These are phyloP conservation scores for Kregervanrija pseudodelftensis DNA, from an alignment of 805 yeast species.

Conservation along the genomic window DNA sequence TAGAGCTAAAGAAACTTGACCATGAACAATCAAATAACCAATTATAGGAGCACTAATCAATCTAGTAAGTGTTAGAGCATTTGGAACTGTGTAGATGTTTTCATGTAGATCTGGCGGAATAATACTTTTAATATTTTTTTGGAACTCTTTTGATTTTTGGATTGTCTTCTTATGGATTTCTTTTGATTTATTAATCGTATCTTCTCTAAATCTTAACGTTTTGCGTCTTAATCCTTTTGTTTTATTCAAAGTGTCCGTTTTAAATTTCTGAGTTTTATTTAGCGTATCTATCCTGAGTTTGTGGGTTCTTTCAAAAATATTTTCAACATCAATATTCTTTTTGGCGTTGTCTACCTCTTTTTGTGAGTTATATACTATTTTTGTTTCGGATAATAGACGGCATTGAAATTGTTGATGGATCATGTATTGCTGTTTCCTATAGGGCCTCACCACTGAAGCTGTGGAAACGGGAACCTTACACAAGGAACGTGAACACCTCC, in stretches of 20 bases:
- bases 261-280: constrained; percentile 7
- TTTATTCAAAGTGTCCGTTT: constrained; percentile 1
- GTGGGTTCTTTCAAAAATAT: too few relatives aligned
- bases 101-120: constrained; percentile 37
- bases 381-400: too few relatives aligned
- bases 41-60: constrained; percentile 77
- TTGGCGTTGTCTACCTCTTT: too few relatives aligned
- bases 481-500: too few relatives aligned
- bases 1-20: constrained; percentile 58
- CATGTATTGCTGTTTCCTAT: too few relatives aligned
- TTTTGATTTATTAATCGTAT: constrained; percentile 8
- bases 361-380: too few relatives aligned
- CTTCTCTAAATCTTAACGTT: constrained; percentile 1
- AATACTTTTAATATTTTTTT: constrained; percentile 25
- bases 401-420: too few relatives aligned
- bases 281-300: neutral
- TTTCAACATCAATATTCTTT: too few relatives aligned
- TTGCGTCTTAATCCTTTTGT: neutral
- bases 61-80: constrained; percentile 73
- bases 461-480: too few relatives aligned
- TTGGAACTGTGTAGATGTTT: constrained; percentile 78
- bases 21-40: constrained; percentile 67
- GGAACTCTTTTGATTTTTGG: constrained; percentile 12
- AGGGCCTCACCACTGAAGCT: too few relatives aligned
- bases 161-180: constrained; percentile 13